Evolutionary conservation across 1,284 basidiomycete species (phyloP).

Genomic region (Cutaneotrichosporon curvatum): DNA sequence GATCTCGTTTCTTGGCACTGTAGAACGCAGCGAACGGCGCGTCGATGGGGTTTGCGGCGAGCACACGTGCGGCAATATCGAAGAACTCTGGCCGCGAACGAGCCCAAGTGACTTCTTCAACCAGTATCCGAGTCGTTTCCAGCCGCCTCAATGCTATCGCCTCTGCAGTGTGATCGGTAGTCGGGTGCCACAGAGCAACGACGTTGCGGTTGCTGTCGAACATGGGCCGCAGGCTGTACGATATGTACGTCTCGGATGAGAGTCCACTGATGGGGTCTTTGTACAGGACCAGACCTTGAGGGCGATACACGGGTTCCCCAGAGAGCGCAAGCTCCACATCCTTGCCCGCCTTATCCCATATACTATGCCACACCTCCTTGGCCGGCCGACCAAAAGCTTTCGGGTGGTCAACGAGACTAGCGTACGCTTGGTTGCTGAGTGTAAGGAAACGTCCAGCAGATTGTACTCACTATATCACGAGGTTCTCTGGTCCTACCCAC

Average conservation of each 20-base stretch:
- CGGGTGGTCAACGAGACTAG: conserved; percentile 26
- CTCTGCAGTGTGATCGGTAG: conserved; percentile 25
- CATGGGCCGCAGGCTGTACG: conserved; percentile 35
- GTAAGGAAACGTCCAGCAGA: neutral
- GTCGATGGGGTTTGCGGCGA: conserved; percentile 32
- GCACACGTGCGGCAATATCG: conserved; percentile 17
- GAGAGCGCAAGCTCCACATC: conserved; percentile 11
- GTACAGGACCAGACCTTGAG: conserved; percentile 27
- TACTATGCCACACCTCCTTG: conserved; percentile 22
- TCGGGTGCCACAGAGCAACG: conserved; percentile 32
- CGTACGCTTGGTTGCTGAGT: conserved; percentile 30
- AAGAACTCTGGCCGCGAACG: conserved; percentile 25
- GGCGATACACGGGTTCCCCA: conserved; percentile 16
- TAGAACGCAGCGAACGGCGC: conserved; percentile 36
- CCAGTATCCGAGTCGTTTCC: conserved; percentile 26
- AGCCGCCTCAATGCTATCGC: conserved; percentile 31
- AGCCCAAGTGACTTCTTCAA: conserved; percentile 26
- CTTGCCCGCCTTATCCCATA: conserved; percentile 10
- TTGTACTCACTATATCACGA: conserved; percentile 29
- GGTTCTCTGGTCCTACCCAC: conserved; percentile 34
- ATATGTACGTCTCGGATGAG: conserved; percentile 30
- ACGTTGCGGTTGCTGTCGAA: conserved; percentile 18
- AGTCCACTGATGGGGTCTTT: conserved; percentile 16
- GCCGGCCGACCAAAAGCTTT: conserved; percentile 25
- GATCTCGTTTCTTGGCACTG: conserved; percentile 18